Evolutionary conservation across 768 basidiomycete species (phyloP), one percentile per base, ranked within the genome.

Genomic region (Sistotremastrum suecicum): DNA sequence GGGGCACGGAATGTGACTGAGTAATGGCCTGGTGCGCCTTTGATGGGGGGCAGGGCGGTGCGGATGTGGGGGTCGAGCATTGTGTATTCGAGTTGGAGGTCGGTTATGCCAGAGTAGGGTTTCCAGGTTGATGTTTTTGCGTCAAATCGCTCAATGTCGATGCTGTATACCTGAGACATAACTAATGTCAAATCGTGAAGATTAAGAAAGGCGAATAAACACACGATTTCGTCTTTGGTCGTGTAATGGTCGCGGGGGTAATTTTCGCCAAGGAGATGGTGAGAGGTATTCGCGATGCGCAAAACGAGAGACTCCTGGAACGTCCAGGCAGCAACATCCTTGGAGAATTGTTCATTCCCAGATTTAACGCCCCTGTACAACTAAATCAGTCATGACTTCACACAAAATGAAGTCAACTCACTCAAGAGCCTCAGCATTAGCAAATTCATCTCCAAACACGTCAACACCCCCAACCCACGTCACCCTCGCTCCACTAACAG

Each of bases 61-160:
- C 95, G 87, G 49, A 98, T 67, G 61, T 95, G 91, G 1, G 95
- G 95, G 61, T 99, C 95, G 37, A 99, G 78, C 95, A 99, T 99
- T 20, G 90, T 94, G 60, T 98, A 97, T 54, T 94, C 92, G 43
- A 98, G 70, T 55, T 97, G 94, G 31, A 98, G 58, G 59, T 98
- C 95, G 7, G 65, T 60, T 43, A 89, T 60, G 33, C 71, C 74
- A 8, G 80, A 78, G 59, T 79, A 80, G 0, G 88, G 81, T 43
- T 66, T 65, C 89, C 90, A 97, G 8, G 58, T 60, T 6, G 66
- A 63, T 5, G 67, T 69, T 47, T 58, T 59, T 20, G 78, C 60
- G 54, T 83, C 67, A 58, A 73, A 86, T 40, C 74, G 69, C 9
- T 87, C 86, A 42, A 98, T 70, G 29, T 78, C 71, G 1, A 83